A percentile compares a stretch with the other conserved stretches of the same genome.
These are phyloP conservation scores for Alternaria tenuissima DNA, from an alignment of 2,329 filamentous ascomycete species.

Conservation along the genomic window DNA sequence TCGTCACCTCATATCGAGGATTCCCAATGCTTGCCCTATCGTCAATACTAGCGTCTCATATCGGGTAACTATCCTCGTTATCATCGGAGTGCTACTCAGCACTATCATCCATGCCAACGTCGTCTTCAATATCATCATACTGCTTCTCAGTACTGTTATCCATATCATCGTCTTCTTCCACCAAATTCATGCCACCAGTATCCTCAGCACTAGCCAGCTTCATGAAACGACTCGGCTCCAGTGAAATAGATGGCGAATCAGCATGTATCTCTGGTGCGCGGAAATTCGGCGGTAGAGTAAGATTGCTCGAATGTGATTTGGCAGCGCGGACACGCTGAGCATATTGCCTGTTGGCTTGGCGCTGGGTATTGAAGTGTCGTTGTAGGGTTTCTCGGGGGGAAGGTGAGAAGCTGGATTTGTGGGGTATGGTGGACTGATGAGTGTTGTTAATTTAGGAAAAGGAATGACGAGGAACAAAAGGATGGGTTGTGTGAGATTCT, in stretches of 20 bases:
- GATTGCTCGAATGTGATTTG: constrained; percentile 4
- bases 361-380: background rate
- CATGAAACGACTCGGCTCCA: too few relatives aligned
- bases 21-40: background rate
- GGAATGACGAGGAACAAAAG: too few relatives aligned
- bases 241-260: background rate
- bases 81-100: background rate
- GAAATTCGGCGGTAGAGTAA: constrained; percentile 7
- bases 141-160: too few relatives aligned
- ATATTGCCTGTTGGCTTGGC: background rate
- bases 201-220: background rate
- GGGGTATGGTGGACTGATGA: background rate
- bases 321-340: background rate
- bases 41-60: too few relatives aligned
- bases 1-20: too few relatives aligned
- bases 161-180: background rate
- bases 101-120: background rate
- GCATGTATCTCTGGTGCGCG: background rate
- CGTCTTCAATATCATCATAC: background rate
- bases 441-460: background rate
- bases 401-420: background rate
- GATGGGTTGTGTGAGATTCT: background rate
- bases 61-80: too few relatives aligned
- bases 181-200: background rate
- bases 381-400: background rate